phyloP scores from a whole-genome alignment of 805 yeast genomes.

The Candida chilensis region DNA sequence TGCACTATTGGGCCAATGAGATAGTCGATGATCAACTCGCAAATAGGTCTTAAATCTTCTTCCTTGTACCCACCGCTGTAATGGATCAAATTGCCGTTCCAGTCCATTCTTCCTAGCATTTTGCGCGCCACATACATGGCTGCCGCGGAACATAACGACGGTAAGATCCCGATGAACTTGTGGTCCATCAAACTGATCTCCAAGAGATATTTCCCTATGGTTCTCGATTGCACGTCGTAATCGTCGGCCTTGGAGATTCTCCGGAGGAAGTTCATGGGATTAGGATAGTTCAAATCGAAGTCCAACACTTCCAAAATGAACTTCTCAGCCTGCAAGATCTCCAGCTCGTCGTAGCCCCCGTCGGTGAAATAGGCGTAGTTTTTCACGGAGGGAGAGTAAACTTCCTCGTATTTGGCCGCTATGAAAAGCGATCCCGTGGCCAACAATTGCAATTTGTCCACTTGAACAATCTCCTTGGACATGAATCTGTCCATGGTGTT shows the following conservation, averaged over 20 bases:
- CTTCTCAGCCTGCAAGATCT: slow-evolving; percentile 77
- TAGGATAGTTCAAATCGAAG: slow-evolving; percentile 76
- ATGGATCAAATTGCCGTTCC: slow-evolving; percentile 84
- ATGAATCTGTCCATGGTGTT: slow-evolving; percentile 84
- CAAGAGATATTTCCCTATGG: slow-evolving; percentile 75
- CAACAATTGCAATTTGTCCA: slow-evolving; percentile 73
- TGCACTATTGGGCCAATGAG: slow-evolving; percentile 74
- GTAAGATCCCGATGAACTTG: slow-evolving; percentile 61
- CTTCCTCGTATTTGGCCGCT: slow-evolving; percentile 93
- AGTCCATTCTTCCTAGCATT: slow-evolving; percentile 56
- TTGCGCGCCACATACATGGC: slow-evolving; percentile 78
- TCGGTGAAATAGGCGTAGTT: slow-evolving; percentile 86
- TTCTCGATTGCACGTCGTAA: slow-evolving; percentile 76
- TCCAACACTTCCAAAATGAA: slow-evolving; percentile 62
- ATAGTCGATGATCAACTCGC: slow-evolving; percentile 69
- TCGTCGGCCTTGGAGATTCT: slow-evolving; percentile 87
- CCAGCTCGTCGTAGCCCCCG: slow-evolving; percentile 74
- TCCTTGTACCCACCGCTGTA: slow-evolving; percentile 87
- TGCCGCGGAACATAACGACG: slow-evolving; percentile 78
- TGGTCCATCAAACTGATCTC: slow-evolving; percentile 75
- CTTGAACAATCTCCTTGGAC: slow-evolving; percentile 62
- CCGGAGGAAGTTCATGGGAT: slow-evolving; percentile 83
- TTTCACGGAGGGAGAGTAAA: slow-evolving; percentile 74
- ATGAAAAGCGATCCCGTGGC: slow-evolving; percentile 83
- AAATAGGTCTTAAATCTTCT: slow-evolving; percentile 61